Evolutionary conservation across 345 rosid genomes (phyloP), one percentile per base, ranked within the genome.

Genomic region (Syzygium aqueum): DNA sequence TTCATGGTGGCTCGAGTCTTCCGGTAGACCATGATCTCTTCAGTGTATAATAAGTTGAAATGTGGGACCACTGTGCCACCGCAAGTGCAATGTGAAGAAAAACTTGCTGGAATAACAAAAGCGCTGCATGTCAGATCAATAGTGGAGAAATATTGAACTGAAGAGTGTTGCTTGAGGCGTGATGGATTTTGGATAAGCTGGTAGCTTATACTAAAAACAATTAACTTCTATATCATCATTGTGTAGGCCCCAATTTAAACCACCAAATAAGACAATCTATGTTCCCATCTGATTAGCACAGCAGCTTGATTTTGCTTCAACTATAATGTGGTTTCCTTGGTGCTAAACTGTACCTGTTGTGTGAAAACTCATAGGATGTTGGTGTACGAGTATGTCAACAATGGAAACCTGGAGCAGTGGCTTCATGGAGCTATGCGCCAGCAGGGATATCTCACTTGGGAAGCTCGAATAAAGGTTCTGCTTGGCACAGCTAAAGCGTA

Each of bases 401-500:
- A 94, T 83, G 98, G 97, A 77, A 95, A 95, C 91, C 91, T 95
- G 90, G 98, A 95, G 91, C 98, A 95, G 85, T 95, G 98, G 98
- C 98, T 94, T 84, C 98, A 94, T 88, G 98, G 98, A 63, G 98
- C 95, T 53, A 91, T 94, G 97, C 95, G 94, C 46, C 96, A 94
- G 56, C 94, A 94, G 54, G 97, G 98, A 77, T 94, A 92, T 90
- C 97, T 95, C 87, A 94, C 97, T 84, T 95, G 98, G 98, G 98
- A 94, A 92, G 98, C 98, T 85, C 97, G 98, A 78, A 90, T 90
- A 90, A 95, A 95, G 85, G 91, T 94, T 89, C 93, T 94, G 3
- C 93, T 94, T 56, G 98, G 98, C 92, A 95, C 98, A 40, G 98
- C 98, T 86, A 95, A 94, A 92, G 98, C 98, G 98, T 95, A 94